Evolutionary conservation across 1,284 basidiomycete species (phyloP).

Genomic region (Entoloma clypeatum): DNA sequence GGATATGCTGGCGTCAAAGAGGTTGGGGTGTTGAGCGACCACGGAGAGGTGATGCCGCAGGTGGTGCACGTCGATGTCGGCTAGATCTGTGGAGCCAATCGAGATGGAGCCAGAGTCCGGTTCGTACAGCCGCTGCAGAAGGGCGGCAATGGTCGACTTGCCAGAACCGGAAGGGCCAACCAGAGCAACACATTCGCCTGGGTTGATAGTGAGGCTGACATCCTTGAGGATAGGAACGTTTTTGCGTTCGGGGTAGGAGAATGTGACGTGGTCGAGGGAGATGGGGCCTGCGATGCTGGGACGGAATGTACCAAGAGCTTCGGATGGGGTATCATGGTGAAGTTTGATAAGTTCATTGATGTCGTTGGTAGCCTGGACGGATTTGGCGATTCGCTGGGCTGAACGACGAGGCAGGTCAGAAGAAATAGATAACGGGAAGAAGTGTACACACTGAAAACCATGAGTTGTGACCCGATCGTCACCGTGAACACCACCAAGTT

Average conservation of each 20-base stretch:
- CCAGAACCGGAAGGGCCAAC: constrained; percentile 90
- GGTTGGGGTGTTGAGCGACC: constrained; percentile 80
- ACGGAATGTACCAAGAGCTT: constrained; percentile 63
- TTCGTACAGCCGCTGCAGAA: constrained; percentile 86
- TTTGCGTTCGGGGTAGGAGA: constrained; percentile 81
- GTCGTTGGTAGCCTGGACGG: constrained; percentile 76
- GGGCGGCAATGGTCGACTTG: constrained; percentile 86
- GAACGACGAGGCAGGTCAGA: constrained; percentile 17
- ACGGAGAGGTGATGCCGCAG: constrained; percentile 83
- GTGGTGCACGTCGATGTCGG: constrained; percentile 60
- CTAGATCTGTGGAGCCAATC: constrained; percentile 51
- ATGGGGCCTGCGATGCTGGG: constrained; percentile 63
- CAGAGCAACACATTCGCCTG: constrained; percentile 82
- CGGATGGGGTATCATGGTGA: constrained; percentile 53
- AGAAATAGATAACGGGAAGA: constrained; percentile 5
- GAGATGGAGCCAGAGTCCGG: constrained; percentile 63
- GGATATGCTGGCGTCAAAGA: constrained; percentile 82
- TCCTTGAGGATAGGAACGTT: constrained; percentile 67
- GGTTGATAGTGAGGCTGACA: constrained; percentile 58
- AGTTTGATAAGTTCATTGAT: constrained; percentile 69
- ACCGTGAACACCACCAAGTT: constrained; percentile 92
- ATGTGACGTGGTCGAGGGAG: constrained; percentile 67
- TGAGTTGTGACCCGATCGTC: constrained; percentile 85
- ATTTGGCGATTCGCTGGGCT: constrained; percentile 81
- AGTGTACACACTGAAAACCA: constrained; percentile 75